Evolutionary conservation across 2,329 filamentous ascomycete species (phyloP).

Genomic region (Pseudogymnoascus sp.): DNA sequence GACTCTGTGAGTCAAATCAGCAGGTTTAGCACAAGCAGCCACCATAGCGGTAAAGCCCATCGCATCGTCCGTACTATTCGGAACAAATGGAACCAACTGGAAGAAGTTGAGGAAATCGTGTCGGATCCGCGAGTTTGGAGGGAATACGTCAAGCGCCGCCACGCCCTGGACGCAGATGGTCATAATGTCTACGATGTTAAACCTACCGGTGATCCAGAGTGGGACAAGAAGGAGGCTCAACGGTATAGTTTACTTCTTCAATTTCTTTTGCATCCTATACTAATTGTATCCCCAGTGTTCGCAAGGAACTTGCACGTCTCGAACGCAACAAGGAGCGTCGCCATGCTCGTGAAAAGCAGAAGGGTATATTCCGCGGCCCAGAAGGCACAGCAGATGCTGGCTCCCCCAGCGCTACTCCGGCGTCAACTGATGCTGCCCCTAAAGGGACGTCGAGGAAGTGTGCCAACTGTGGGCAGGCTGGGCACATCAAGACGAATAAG

Average conservation of each 20-base stretch:
- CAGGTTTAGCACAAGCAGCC: constrained; percentile 59
- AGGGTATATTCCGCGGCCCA: constrained; percentile 41
- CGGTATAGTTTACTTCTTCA: constrained; percentile 33
- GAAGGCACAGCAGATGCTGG: constrained; percentile 24
- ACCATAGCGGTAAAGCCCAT: constrained; percentile 58
- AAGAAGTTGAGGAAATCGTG: constrained; percentile 51
- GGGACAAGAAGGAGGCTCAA: constrained; percentile 52
- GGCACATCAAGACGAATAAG: constrained; percentile 98
- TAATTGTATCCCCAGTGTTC: constrained; percentile 41
- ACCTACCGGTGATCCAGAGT: constrained; percentile 58
- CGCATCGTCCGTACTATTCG: constrained; percentile 63
- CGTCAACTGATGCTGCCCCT: constrained; percentile 40
- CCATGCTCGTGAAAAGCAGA: constrained; percentile 83
- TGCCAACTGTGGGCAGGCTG: constrained; percentile 92
- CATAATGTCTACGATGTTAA: constrained; percentile 48
- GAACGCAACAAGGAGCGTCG: constrained; percentile 87
- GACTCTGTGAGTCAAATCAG: constrained; percentile 76
- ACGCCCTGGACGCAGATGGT: constrained; percentile 18
- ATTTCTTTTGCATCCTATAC: constrained; percentile 13
- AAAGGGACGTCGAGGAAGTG: constrained; percentile 80
- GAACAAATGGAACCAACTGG: constrained; percentile 56
- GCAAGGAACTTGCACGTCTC: constrained; percentile 71
- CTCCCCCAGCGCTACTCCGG: constrained; percentile 36
- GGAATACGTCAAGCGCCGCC: constrained; percentile 74
- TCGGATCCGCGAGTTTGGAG: constrained; percentile 80